A percentile compares a stretch with the other conserved stretches of the same genome.
Evolutionary conservation across 2,329 filamentous ascomycete species (phyloP).

Genomic region (Lasiodiplodia citricola): DNA sequence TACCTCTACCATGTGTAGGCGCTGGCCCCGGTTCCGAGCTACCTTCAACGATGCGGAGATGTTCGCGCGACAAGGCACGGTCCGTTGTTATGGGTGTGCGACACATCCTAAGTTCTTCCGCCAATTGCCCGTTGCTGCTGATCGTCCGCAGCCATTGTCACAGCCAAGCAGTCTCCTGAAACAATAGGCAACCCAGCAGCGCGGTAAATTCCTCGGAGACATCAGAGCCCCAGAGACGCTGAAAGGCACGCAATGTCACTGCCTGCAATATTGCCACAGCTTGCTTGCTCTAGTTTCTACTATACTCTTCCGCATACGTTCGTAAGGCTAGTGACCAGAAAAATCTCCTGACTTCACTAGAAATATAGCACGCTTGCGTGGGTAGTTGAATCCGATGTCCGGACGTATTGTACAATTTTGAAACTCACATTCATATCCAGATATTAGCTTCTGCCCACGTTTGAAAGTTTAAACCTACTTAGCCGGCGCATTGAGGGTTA

Average conservation of each 20-base stretch:
- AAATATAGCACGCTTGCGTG: too few relatives aligned
- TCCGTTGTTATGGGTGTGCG: background rate
- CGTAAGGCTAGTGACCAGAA: too few relatives aligned
- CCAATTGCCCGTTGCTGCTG: background rate
- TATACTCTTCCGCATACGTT: background rate
- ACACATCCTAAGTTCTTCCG: background rate
- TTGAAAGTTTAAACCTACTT: too few relatives aligned
- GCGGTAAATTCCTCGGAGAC: background rate
- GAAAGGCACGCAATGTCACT: background rate
- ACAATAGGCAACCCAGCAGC: background rate
- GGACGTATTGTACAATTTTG: too few relatives aligned
- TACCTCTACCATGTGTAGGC: background rate
- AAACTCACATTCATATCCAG: too few relatives aligned
- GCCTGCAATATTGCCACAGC: background rate
- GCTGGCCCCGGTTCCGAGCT: background rate
- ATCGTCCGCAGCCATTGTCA: constrained; percentile 9
- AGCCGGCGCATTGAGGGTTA: too few relatives aligned
- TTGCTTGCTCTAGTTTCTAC: background rate
- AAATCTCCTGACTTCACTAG: too few relatives aligned
- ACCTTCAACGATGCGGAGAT: background rate
- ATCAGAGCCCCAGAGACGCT: background rate
- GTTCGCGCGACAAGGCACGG: background rate
- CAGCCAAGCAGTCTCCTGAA: constrained; percentile 9
- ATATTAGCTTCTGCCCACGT: too few relatives aligned
- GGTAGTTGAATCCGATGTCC: too few relatives aligned